Conservation (phyloP, 305 asterid genomes). For the Fraxinus ornus region DNA sequence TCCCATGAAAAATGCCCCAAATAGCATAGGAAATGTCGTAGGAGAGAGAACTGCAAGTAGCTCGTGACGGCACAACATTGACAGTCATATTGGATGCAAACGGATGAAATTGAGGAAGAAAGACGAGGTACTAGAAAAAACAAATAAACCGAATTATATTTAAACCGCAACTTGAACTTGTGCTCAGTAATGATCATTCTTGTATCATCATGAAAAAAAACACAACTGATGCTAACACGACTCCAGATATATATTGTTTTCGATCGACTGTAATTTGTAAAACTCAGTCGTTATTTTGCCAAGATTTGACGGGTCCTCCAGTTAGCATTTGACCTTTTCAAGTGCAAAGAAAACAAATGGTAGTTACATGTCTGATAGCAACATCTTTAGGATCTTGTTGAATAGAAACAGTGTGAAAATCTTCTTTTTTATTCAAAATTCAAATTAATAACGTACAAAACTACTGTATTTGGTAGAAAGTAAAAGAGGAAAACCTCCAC, state of each 20-base stretch:
- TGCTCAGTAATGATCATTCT: neutral
- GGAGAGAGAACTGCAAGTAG: neutral
- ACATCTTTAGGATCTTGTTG: neutral
- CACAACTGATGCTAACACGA: neutral
- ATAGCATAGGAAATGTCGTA: neutral
- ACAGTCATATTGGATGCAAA: neutral
- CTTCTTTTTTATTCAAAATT: neutral
- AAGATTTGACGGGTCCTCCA: neutral
- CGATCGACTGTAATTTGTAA: neutral
- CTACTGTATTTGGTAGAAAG: neutral
- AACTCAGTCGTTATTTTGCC: neutral
- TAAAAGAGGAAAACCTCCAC: neutral
- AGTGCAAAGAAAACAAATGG: neutral
- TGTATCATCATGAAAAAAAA: neutral
- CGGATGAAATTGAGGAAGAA: neutral
- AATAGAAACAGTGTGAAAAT: neutral
- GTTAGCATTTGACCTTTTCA: neutral
- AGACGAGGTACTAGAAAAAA: neutral
- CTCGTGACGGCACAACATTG: neutral
- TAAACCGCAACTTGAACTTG: neutral
- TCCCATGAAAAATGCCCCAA: neutral
- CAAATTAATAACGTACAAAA: neutral
- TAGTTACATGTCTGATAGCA: neutral
- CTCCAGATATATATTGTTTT: neutral
- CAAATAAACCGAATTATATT: neutral